Percentiles rank a stretch among this genome's conserved stretches.
Evolutionary conservation across 208 protist genomes (phyloP).

Genomic region (Acanthamoeba healyi): DNA sequence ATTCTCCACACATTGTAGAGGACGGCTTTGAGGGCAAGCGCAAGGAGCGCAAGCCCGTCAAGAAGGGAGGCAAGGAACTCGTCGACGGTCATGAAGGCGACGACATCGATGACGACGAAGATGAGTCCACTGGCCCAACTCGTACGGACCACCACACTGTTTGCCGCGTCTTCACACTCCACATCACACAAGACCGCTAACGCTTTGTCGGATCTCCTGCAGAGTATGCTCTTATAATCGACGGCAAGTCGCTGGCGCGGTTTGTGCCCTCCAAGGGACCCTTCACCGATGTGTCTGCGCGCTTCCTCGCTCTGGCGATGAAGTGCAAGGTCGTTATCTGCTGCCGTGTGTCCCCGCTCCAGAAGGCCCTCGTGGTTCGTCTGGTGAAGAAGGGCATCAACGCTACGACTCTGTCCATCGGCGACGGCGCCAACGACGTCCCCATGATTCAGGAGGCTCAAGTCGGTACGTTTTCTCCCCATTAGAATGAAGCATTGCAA

Average conservation of each 20-base stretch:
- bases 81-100: too few species aligned
- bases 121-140: too few species aligned
- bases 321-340: conserved; percentile 93
- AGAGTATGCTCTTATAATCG: conserved; percentile 38
- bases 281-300: conserved; percentile 72
- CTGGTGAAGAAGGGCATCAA: conserved; percentile 88
- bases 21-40: too few species aligned
- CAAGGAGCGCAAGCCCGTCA: too few species aligned
- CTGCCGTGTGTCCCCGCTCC: conserved; percentile 94
- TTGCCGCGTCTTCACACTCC: too few species aligned
- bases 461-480: conserved; percentile 17
- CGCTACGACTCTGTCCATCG: conserved; percentile 91
- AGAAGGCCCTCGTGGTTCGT: conserved; percentile 91
- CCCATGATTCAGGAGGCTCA: conserved; percentile 96
- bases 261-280: background rate
- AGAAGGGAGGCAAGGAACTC: too few species aligned
- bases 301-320: conserved; percentile 76
- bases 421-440: conserved; percentile 97
- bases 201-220: too few species aligned
- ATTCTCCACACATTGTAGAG: too few species aligned
- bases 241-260: conserved; percentile 17
- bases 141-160: too few species aligned
- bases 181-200: too few species aligned
- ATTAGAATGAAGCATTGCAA: conserved; percentile 8
- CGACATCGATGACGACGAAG: too few species aligned